Evolutionary conservation across 768 basidiomycete species (phyloP), one percentile per base, ranked within the genome.

Genomic region (Podaxis mareebaensis): DNA sequence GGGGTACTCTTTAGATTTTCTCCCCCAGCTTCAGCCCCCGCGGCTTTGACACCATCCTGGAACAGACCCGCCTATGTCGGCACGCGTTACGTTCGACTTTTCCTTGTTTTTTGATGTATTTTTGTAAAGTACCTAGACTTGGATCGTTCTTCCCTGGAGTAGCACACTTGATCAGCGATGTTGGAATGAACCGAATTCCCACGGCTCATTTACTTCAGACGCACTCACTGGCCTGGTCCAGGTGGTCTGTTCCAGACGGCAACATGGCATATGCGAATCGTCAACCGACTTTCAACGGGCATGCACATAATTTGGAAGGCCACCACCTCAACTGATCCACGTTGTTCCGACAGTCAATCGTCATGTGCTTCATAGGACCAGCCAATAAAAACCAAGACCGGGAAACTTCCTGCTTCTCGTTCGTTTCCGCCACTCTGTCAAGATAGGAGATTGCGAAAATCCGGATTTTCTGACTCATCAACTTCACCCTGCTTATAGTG

Each of bases 1-100:
- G 71, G 24, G 71, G 71, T 2, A 55, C 64, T 24, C 38, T 70
- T n/a, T 69, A 53, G 62, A 53, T 24, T 11, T 2, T 17, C 22
- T 62, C 15, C 40, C 40, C 12, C 36, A 15, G 36, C 22, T 10
- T n/a, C 15, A 10, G 11, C 8, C 8, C 10, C 46, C 46, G 10
- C 15, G 1, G 3, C 46, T 22, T 22, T 28, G 20, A 28, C 10
- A 22, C 17, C 44, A 17, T n/a, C 20, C 44, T 46, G 44, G 44
- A 8, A 17, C n/a, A 20, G 17, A 46, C 10, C 3, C n/a, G 17
- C 42, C 15, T 46, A 7, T 10, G 30, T 33, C 2, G 8, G 30
- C 30, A 8, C 30, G 30, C 6, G 4, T 17, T 17, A n/a, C n/a
- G 44, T 46, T 46, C 8, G 44, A 46, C 4, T 46, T n/a, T n/a